These are phyloP conservation scores for Trichoderma citrinoviride DNA, from an alignment of 2,329 filamentous ascomycete genomes.

Conservation along the genomic window DNA sequence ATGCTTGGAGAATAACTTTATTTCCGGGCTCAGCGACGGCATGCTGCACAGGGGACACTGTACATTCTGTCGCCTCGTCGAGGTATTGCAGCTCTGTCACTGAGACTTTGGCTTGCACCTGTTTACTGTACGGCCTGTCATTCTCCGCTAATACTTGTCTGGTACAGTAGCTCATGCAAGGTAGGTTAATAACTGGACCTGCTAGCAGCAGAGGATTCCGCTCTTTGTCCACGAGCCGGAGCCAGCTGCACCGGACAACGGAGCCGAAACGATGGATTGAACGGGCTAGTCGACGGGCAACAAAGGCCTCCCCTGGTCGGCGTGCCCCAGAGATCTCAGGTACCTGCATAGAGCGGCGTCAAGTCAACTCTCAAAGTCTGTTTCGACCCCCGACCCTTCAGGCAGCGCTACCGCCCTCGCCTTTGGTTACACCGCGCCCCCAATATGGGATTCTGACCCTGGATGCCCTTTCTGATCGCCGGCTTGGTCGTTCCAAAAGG, in stretches of 20 bases:
- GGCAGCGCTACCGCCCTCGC: slow-evolving; percentile 17
- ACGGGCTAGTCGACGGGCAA: neutral
- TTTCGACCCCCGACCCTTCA: slow-evolving; percentile 12
- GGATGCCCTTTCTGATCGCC: neutral
- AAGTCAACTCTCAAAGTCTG: slow-evolving; percentile 1
- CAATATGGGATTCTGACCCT: neutral
- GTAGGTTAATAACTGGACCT: neutral
- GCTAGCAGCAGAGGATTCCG: neutral
- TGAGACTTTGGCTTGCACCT: neutral
- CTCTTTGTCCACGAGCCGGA: neutral
- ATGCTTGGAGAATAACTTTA: slow-evolving; percentile 2
- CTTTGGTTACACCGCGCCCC: slow-evolving; percentile 3
- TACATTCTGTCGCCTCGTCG: too few relatives aligned
- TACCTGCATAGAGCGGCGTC: slow-evolving; percentile 14
- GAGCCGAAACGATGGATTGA: slow-evolving; percentile 10
- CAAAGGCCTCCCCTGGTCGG: neutral
- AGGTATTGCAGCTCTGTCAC: neutral
- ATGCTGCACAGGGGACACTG: neutral
- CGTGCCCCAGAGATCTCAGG: slow-evolving; percentile 11
- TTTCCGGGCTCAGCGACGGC: neutral
- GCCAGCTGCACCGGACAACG: neutral
- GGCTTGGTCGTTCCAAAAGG: neutral
- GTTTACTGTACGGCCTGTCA: neutral
- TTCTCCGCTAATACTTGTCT: neutral
- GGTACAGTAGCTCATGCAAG: neutral